These are phyloP conservation scores for Phlebiopsis flavidoalba DNA, from an alignment of 768 basidiomycete species.

Conservation along the genomic window DNA sequence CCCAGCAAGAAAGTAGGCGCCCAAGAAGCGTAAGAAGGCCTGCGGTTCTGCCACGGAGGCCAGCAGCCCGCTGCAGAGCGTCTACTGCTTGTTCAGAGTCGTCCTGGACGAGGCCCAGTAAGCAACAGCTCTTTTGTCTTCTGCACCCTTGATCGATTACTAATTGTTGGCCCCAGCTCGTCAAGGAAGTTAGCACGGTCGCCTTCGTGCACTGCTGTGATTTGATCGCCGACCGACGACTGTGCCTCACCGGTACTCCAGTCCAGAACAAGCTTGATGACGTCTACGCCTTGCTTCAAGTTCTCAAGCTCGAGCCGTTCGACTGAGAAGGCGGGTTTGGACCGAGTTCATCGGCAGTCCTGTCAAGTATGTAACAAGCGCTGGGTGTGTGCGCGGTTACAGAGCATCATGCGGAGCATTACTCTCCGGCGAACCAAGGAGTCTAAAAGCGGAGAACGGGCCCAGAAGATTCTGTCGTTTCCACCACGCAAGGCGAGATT, in stretches of 20 bases:
- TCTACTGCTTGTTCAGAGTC: constrained; percentile 91
- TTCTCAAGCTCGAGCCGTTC: constrained; percentile 85
- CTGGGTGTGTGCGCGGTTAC: constrained; percentile 89
- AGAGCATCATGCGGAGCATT: constrained; percentile 95
- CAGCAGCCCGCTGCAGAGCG: constrained; percentile 83
- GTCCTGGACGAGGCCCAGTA: constrained; percentile 95
- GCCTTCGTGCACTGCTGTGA: constrained; percentile 94
- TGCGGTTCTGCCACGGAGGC: constrained; percentile 37
- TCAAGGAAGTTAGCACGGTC: constrained; percentile 94
- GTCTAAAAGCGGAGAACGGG: constrained; percentile 72
- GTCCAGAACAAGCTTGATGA: constrained; percentile 99
- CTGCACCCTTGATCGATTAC: not conserved
- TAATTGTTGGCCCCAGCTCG: constrained; percentile 47
- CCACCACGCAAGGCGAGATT: constrained; percentile 86
- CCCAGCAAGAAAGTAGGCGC: constrained; percentile 63
- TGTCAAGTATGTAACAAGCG: constrained; percentile 86
- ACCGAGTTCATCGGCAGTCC: constrained; percentile 89
- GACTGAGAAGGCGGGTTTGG: constrained; percentile 93
- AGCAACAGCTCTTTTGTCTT: constrained; percentile 30
- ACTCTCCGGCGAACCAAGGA: constrained; percentile 97
- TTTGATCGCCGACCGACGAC: constrained; percentile 85
- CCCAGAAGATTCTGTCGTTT: constrained; percentile 78
- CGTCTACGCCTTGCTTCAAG: constrained; percentile 95
- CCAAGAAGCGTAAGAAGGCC: constrained; percentile 57
- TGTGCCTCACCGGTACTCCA: constrained; percentile 96